Base-by-base conservation (phyloP, 2,329 filamentous ascomycete genomes). In the Beauveria caledonica region DNA sequence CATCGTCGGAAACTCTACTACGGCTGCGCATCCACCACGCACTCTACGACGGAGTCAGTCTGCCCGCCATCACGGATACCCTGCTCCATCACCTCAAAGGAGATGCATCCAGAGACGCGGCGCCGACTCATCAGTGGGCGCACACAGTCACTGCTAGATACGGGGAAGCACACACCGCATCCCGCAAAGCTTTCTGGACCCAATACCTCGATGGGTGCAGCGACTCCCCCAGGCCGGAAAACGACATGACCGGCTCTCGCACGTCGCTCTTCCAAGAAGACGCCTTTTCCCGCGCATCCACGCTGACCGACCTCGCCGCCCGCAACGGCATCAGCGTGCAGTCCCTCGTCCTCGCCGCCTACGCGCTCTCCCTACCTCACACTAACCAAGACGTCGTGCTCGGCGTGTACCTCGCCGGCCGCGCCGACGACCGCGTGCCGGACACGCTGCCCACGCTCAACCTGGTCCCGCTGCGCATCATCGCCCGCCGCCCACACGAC, bases 361-460 rank as follows among this genome's bases (percentile, higher is more conserved):
- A 57, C 21, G 60, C 89, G 88, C 64, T 84, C 88, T 52, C 51
- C 25, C 27, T 56, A 5, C 23, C 56, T 7, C 23, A 9, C n/a
- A 8, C 8, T 19, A 5, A 13, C 29, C 7, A 36, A 36, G 44
- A 40, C n/a, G 63, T 89, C 1, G 74, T 90, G 0, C 80, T 96
- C 55, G 92, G 92, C 2, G 73, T 96, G 23, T 97, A 96, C 71
- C 81, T 96, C 9, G 89, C 91, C 46, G 96, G 95, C 70, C 83
- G 91, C 56, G 72, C 80, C 9, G 74, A 80, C 3, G 74, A 79
- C 3, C 69, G 85, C 1, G 74, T 82, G 2, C 69, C 76, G 0
- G 64, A 66, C 0, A 74, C 80, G 0, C 86, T 84, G 36, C 92
- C 92, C 0, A 94, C 90, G 0, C 78, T 97, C 21, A 92, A 89